These are phyloP conservation scores for Agroathelia rolfsii DNA, from an alignment of 1,284 basidiomycete species.

Conservation along the genomic window DNA sequence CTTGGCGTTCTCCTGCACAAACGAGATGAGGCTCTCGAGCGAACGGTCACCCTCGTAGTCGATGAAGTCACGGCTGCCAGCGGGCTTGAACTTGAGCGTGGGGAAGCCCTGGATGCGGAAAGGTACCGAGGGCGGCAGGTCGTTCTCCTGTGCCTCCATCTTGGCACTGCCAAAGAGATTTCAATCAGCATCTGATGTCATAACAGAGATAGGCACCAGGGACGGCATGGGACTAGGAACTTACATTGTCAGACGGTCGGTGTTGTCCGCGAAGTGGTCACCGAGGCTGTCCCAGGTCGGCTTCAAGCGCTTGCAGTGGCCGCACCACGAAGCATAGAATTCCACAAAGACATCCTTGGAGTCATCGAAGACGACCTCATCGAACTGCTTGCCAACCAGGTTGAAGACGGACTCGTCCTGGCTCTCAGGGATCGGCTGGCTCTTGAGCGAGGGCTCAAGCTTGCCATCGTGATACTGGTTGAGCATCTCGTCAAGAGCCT, in stretches of 20 bases:
- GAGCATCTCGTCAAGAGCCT: slow-evolving; percentile 54
- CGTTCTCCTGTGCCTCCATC: slow-evolving; percentile 95
- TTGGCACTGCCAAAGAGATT: slow-evolving; percentile 63
- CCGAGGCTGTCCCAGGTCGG: slow-evolving; percentile 91
- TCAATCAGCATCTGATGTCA: slow-evolving; percentile 11
- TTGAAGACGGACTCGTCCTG: slow-evolving; percentile 81
- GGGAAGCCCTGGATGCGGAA: slow-evolving; percentile 91
- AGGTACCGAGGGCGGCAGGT: slow-evolving; percentile 78
- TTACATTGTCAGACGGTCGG: slow-evolving; percentile 80
- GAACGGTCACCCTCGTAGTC: slow-evolving; percentile 92
- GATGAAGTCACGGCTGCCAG: slow-evolving; percentile 78
- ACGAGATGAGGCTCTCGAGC: slow-evolving; percentile 77
- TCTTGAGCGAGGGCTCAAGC: slow-evolving; percentile 83
- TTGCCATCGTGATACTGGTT: slow-evolving; percentile 62
- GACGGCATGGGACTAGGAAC: slow-evolving; percentile 22
- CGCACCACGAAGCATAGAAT: slow-evolving; percentile 96
- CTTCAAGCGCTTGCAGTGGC: slow-evolving; percentile 93
- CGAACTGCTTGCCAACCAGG: slow-evolving; percentile 87
- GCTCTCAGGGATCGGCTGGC: slow-evolving; percentile 73
- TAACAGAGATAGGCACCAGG: slow-evolving; percentile 3
- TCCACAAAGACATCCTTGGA: slow-evolving; percentile 94
- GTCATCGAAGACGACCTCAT: slow-evolving; percentile 78
- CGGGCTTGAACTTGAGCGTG: slow-evolving; percentile 94
- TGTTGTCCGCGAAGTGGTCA: slow-evolving; percentile 71
- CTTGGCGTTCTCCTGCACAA: slow-evolving; percentile 74